A percentile compares a stretch with the other conserved stretches of the same genome.
phyloP scores from a whole-genome alignment of 108 stramenopile genomes.

The Cyclostephanos invisitatus region DNA sequence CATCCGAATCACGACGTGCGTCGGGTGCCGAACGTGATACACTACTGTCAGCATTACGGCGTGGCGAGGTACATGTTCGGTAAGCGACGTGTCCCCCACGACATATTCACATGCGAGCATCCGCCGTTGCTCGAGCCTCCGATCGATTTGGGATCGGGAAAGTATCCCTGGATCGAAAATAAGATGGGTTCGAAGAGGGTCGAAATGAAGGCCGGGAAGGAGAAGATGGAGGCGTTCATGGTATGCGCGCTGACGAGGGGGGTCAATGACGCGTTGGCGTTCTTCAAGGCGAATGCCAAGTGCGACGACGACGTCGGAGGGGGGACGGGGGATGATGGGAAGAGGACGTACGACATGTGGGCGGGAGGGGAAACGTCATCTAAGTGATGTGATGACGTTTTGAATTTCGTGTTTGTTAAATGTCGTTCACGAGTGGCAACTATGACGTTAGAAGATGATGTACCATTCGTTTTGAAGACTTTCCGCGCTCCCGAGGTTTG shows the following conservation, averaged over 20 bases:
- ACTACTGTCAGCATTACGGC: conserved; percentile 65
- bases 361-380: background rate
- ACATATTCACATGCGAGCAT: conserved; percentile 62
- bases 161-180: conserved; percentile 12
- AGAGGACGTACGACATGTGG: conserved; percentile 38
- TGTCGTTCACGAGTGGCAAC: too few relatives aligned
- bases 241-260: conserved; percentile 53
- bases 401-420: too few relatives aligned
- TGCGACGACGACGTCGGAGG: conserved; percentile 45
- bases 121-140: conserved; percentile 59
- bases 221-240: conserved; percentile 50
- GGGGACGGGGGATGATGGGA: conserved; percentile 16
- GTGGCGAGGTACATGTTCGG: conserved; percentile 53
- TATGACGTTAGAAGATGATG: too few relatives aligned
- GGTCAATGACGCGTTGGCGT: conserved; percentile 53
- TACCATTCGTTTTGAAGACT: too few relatives aligned
- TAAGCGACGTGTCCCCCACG: conserved; percentile 63
- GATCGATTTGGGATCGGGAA: conserved; percentile 43
- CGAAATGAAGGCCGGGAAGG: conserved; percentile 29
- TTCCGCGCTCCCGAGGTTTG: too few relatives aligned
- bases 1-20: conserved; percentile 33
- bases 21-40: conserved; percentile 53
- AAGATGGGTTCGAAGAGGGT: conserved; percentile 7
- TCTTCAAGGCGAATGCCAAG: conserved; percentile 43
- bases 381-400: too few relatives aligned